Evolutionary conservation across 768 basidiomycete genomes (phyloP).

Genomic region (Cubamyces sp.): DNA sequence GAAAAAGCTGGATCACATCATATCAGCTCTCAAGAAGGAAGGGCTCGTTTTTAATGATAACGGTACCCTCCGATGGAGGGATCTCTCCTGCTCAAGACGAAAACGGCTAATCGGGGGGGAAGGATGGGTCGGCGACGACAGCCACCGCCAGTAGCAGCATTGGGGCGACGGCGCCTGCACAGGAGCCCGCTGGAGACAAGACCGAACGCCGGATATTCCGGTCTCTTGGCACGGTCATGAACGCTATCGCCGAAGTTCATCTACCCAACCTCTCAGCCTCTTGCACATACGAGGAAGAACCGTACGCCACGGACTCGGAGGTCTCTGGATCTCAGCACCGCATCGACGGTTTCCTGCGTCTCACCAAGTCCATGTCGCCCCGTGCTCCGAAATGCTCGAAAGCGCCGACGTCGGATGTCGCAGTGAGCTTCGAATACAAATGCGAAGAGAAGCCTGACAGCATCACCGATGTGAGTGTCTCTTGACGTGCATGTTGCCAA

Average conservation of each 20-base stretch:
- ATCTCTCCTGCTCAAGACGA: background rate
- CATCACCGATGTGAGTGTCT: background rate
- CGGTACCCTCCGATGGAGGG: conserved; percentile 3
- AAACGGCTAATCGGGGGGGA: background rate
- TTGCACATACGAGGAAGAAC: conserved; percentile 2
- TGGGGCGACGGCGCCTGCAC: background rate
- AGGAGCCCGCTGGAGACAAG: conserved; percentile 1
- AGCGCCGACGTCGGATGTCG: background rate
- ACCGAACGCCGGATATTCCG: background rate
- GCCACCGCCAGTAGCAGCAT: background rate
- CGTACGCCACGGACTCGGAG: conserved; percentile 4
- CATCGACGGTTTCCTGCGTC: conserved; percentile 2
- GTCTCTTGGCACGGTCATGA: conserved; percentile 1
- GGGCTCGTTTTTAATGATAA: background rate
- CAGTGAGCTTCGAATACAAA: background rate
- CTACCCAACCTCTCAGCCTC: conserved; percentile 6
- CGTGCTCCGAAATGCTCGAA: background rate
- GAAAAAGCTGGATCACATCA: background rate
- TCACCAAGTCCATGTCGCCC: conserved; percentile 1
- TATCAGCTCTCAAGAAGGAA: conserved; percentile 1
- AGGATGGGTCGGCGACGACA: background rate
- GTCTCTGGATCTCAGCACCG: conserved; percentile 3
- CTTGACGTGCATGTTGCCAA: no score
- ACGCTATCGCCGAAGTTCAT: conserved; percentile 2
- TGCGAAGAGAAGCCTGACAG: background rate